Evolutionary conservation across 768 basidiomycete genomes (phyloP), one percentile per base, ranked within the genome.

Genomic region (Tulasnella sp.): DNA sequence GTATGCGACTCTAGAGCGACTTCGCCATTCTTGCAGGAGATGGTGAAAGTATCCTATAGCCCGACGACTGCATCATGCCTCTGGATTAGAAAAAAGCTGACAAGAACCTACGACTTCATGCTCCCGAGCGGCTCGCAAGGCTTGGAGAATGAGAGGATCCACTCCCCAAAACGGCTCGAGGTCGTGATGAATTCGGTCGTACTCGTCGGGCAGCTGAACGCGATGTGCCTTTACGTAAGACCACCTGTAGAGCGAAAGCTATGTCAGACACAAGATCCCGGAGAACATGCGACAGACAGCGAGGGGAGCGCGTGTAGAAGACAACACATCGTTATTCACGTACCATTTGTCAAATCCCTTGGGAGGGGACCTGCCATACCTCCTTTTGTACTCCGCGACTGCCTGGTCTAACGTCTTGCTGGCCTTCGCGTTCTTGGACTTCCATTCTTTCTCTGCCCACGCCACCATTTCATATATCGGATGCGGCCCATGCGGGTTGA

Each of bases 161-260:
- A 87, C 80, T 11, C 85, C 87, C 84, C 85, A 87, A 81, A 86
- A 87, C 0, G 87, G 87, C 40, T 85, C 83, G 10, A 88, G 79
- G 79, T 87, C 85, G 20, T 79, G 81, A 79, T 83, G 80, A 74
- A 90, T 88, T 75, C 87, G 86, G 81, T 89, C 88, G 80, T 89
- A 90, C 79, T 89, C 89, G 81, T 89, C 88, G 9, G 86, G 86
- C 10, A 89, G 83, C 73, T 86, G 86, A 26, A 90, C 86, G 48
- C 87, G 83, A 81, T 89, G 81, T 46, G 84, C 80, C 70, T 84
- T 79, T 32, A 86, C 86, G 81, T 88, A 89, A 10, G 82, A 80
- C 88, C 88, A 88, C 87, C 87, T 83, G 57, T 26, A n/a, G 26
- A 73, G 57, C 20, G 46, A 15, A 26, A 32, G 29, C 32, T 26